Evolutionary conservation across 495 filamentous ascomycete species (phyloP).

Genomic region (Podospora australis): DNA sequence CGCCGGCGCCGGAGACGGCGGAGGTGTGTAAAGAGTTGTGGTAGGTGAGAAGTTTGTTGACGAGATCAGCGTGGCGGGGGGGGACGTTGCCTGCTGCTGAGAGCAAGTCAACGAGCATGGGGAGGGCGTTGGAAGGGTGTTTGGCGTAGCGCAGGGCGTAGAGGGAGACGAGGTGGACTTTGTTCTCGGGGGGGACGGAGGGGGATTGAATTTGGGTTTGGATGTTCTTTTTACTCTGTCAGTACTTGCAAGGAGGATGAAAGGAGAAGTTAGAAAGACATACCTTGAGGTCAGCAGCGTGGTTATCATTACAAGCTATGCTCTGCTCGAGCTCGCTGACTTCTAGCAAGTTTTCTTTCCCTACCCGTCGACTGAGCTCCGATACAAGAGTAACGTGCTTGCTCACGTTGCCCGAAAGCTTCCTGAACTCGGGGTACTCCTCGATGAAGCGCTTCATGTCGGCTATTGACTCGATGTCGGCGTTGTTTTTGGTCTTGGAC

Average conservation of each 20-base stretch:
- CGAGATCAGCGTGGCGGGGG: conserved; percentile 62
- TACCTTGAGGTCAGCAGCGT: conserved; percentile 79
- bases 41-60: conserved; percentile 73
- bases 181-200: conserved; percentile 66
- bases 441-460: conserved; percentile 99
- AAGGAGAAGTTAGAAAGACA: conserved; percentile 4
- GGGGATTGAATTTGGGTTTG: conserved; percentile 77
- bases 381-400: conserved; percentile 96
- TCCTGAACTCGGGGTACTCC: conserved; percentile 95
- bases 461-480: conserved; percentile 90
- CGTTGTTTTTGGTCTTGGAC: conserved; percentile 83
- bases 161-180: conserved; percentile 79
- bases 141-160: conserved; percentile 90
- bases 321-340: conserved; percentile 96
- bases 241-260: background rate
- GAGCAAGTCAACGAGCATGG: conserved; percentile 79
- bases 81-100: conserved; percentile 68
- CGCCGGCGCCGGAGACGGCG: conserved; percentile 50
- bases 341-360: conserved; percentile 76
- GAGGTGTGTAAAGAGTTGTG: conserved; percentile 74
- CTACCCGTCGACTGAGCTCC: conserved; percentile 82
- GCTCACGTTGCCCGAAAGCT: conserved; percentile 94
- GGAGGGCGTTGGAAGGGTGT: conserved; percentile 69
- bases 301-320: conserved; percentile 93
- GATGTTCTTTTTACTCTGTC: conserved; percentile 53